A percentile compares a stretch with the other conserved stretches of the same genome.
These are phyloP conservation scores for Gossypium mustelinum DNA, from an alignment of 345 rosid genomes.

Conservation along the genomic window DNA sequence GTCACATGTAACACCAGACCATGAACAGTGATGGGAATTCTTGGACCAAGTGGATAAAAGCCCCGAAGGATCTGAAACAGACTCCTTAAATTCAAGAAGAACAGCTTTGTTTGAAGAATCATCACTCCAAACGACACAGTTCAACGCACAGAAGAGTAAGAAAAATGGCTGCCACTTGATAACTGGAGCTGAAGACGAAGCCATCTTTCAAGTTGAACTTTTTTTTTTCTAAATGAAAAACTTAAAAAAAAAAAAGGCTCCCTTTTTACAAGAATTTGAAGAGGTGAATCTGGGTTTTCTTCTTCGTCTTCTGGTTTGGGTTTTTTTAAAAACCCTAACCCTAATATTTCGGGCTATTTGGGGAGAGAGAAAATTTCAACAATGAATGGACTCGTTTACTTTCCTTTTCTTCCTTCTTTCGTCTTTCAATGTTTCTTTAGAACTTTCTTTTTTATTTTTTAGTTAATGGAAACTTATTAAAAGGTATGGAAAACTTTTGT, in stretches of 20 bases:
- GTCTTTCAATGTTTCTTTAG: background rate
- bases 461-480: background rate
- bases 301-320: background rate
- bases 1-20: constrained; percentile 74
- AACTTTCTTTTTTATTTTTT: no score
- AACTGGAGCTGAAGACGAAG: constrained; percentile 37
- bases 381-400: constrained; percentile 53
- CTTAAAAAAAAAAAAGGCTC: constrained; percentile 2
- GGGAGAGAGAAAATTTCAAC: constrained; percentile 26
- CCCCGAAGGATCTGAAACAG: constrained; percentile 58
- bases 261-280: background rate
- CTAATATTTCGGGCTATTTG: constrained; percentile 23
- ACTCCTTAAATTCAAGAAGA: constrained; percentile 63
- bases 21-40: constrained; percentile 48
- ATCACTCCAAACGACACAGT: constrained; percentile 26
- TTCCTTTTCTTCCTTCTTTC: constrained; percentile 18
- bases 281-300: constrained; percentile 6
- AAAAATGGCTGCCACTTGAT: constrained; percentile 44
- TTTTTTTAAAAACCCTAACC: constrained; percentile 32
- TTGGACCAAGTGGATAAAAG: constrained; percentile 58
- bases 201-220: constrained; percentile 34
- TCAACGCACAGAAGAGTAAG: constrained; percentile 24
- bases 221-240: background rate
- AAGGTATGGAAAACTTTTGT: background rate
- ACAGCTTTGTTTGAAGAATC: constrained; percentile 49